Evolutionary conservation across 805 yeast species (phyloP), one percentile per base, ranked within the genome.

Genomic region (Cyberlindnera samutprakarnensis): DNA sequence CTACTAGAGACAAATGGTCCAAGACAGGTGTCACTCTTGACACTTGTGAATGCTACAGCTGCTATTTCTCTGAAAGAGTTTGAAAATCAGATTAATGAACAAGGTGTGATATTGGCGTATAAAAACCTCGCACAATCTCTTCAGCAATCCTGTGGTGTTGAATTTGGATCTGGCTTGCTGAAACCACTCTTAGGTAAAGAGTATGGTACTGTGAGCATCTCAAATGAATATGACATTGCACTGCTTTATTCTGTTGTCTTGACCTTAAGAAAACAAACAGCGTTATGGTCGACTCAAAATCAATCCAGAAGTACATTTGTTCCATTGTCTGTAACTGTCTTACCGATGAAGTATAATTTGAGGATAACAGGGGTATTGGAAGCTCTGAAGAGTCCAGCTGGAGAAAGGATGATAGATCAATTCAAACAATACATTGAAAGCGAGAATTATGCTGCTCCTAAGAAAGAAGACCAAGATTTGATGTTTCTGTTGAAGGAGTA

Each of bases 401-500:
- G n/a, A n/a, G 44, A 47, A 21, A 18, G 31, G 35, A 14, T 43
- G 7, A 49, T 61, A 18, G 37, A 43, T 2, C 25, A 34, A 7
- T 48, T 68, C 26, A 22, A 38, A 2, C 46, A 45, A 9, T 46
- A 42, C 7, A 38, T 59, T 22, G 24, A 37, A 8, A 18, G 25
- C 0, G 31, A 45, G 3, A 32, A 40, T 18, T 19, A 19, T 3
- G 20, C 27, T 4, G 24, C 46, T 2, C 23, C 22, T 1, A 20
- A 25, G 1, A n/a, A 12, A 4, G 15, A 22, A 7, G 63, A 56
- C 37, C 51, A 61, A 1, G 61, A 63, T 2, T 53, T 71, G 4
- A 46, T 77, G 11, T 58, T 56, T 14, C 40, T 78, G 28, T 47
- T 80, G 33, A 69, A 66, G 37, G 70, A 72, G 25, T 79, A 72